A percentile compares a stretch with the other conserved stretches of the same genome.
These are phyloP conservation scores for Lasiodiplodia theobromae DNA, from an alignment of 2,329 filamentous ascomycete species.

Conservation along the genomic window DNA sequence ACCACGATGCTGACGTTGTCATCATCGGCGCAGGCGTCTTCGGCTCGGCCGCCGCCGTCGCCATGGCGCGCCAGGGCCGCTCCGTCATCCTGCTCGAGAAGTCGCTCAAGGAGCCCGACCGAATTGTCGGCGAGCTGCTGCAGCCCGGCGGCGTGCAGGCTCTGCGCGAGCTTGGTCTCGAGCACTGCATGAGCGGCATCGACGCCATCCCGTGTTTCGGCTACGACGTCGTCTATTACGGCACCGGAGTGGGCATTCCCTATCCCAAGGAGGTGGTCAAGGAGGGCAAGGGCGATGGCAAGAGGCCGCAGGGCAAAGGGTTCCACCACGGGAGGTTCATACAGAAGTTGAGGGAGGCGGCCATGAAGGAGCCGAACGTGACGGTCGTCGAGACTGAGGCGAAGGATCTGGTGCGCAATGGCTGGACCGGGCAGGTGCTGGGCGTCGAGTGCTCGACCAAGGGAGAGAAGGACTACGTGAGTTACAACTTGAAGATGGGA, in stretches of 20 bases:
- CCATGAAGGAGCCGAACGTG: constrained; percentile 79
- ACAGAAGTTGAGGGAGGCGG: constrained; percentile 77
- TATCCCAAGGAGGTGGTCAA: constrained; percentile 69
- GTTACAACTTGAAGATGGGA: constrained; percentile 19
- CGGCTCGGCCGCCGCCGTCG: constrained; percentile 84
- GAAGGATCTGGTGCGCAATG: constrained; percentile 74
- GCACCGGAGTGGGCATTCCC: constrained; percentile 74
- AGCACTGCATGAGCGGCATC: constrained; percentile 83
- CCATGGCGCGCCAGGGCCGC: constrained; percentile 86
- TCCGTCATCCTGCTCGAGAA: constrained; percentile 90
- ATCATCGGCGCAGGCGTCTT: constrained; percentile 91
- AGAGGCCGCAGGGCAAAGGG: constrained; percentile 72
- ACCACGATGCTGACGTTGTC: constrained; percentile 79
- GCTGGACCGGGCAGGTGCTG: constrained; percentile 73
- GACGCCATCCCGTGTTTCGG: constrained; percentile 84
- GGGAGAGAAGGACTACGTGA: constrained; percentile 63
- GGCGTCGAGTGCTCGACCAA: constrained; percentile 81
- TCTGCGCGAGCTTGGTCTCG: constrained; percentile 79
- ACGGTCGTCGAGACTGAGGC: constrained; percentile 91
- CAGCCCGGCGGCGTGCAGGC: constrained; percentile 90
- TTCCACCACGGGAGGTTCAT: constrained; percentile 98
- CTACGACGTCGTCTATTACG: constrained; percentile 87
- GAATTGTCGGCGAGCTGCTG: constrained; percentile 93
- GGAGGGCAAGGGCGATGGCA: constrained; percentile 41
- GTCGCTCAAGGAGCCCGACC: constrained; percentile 89